Conservation (phyloP, 164 flowering plant genomes). For the Piper betle region DNA sequence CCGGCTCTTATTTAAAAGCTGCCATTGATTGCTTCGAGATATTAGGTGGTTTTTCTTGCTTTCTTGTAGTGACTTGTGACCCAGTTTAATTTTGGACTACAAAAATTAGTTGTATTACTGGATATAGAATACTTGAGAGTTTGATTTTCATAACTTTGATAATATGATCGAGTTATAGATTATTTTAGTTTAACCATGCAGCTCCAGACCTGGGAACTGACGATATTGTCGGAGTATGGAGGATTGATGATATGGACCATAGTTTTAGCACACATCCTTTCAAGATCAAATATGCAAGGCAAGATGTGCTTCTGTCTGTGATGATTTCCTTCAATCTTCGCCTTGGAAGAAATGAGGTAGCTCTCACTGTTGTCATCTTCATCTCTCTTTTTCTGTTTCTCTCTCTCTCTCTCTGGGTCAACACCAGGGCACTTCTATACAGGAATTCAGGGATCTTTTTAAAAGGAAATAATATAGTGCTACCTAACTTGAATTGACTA, state of each 20-base stretch:
- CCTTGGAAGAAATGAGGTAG: conserved; percentile 51
- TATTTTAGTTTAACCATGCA: conserved; percentile 23
- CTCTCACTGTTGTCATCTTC: background rate
- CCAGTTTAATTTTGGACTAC: no score
- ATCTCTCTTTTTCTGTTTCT: no score
- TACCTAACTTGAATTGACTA: background rate
- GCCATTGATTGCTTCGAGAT: no score
- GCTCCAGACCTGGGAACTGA: conserved; percentile 66
- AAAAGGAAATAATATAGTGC: no score
- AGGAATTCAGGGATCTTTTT: no score
- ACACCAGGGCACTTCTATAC: no score
- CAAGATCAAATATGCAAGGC: conserved; percentile 88
- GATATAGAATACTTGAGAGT: background rate
- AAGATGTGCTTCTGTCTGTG: conserved; percentile 78
- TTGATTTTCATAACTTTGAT: background rate
- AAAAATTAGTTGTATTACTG: no score
- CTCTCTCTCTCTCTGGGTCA: conserved; percentile 3
- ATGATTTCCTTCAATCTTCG: conserved; percentile 78
- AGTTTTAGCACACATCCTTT: conserved; percentile 94
- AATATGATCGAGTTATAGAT: no score
- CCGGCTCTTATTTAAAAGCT: no score
- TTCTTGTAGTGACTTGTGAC: no score
- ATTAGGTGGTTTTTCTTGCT: no score
- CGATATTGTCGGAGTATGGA: conserved; percentile 65
- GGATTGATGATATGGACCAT: conserved; percentile 80